A percentile compares a stretch with the other conserved stretches of the same genome.
Conservation (phyloP, 148 eudicot species). For the Arctostaphylos glauca region DNA sequence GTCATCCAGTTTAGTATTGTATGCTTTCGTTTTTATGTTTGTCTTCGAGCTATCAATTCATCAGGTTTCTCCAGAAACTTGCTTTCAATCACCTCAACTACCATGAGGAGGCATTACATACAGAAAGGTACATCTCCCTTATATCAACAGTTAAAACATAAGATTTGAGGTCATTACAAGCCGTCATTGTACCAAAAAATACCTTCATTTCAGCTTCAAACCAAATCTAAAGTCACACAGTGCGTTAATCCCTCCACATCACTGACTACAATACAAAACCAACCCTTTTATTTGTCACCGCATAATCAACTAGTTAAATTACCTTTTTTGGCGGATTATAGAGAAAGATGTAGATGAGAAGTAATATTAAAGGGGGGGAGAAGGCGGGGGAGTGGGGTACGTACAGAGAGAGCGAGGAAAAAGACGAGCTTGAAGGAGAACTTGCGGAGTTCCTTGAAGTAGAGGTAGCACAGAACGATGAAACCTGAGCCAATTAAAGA, state of each 20-base stretch:
- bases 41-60: background rate
- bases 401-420: slow-evolving; percentile 88
- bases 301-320: background rate
- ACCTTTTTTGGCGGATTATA: background rate
- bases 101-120: background rate
- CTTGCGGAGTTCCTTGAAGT: slow-evolving; percentile 91
- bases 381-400: background rate
- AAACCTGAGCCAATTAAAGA: slow-evolving; percentile 78
- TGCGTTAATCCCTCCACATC: background rate
- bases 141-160: background rate
- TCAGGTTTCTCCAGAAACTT: background rate
- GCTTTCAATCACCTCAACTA: background rate
- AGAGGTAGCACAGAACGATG: slow-evolving; percentile 80
- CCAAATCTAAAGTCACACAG: background rate
- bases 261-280: slow-evolving; percentile 1
- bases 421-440: slow-evolving; percentile 99
- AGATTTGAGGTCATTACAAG: background rate
- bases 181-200: slow-evolving; percentile 1
- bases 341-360: background rate
- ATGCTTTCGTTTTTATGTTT: background rate
- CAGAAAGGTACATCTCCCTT: background rate
- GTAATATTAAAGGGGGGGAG: background rate
- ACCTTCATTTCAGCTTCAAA: background rate
- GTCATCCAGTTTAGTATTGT: background rate
- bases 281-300: background rate